Evolutionary conservation across 306 rosid species (phyloP).

Genomic region (Betula pendula): DNA sequence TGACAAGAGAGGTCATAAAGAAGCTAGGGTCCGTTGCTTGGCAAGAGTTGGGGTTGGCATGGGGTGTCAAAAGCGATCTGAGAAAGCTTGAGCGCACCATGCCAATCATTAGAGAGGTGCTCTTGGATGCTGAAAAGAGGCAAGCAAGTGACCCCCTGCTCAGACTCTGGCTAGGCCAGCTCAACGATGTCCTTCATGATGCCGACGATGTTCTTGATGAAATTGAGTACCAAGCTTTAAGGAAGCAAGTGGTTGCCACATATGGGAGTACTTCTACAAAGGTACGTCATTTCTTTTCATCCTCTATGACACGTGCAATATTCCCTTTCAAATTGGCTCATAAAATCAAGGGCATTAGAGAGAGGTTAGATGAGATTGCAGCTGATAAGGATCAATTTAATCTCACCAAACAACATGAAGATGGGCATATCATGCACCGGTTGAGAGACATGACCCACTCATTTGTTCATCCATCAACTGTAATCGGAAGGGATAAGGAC

Average conservation of each 20-base stretch:
- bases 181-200: conserved; percentile 12
- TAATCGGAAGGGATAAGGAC: not conserved
- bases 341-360: conserved; percentile 14
- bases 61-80: conserved; percentile 18
- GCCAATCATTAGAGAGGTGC: conserved; percentile 17
- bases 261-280: not conserved
- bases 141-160: not conserved
- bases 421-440: not conserved
- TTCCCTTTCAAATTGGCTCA: conserved; percentile 3
- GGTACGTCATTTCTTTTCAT: conserved; percentile 24
- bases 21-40: conserved; percentile 23
- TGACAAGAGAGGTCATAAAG: conserved; percentile 9
- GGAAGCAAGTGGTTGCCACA: conserved; percentile 9
- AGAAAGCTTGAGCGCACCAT: conserved; percentile 10
- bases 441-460: conserved; percentile 8
- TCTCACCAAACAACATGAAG: conserved; percentile 6
- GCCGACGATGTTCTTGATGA: conserved; percentile 33
- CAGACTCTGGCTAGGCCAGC: conserved; percentile 16
- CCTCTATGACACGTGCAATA: conserved; percentile 8
- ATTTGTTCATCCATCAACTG: not conserved
- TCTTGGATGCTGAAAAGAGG: conserved; percentile 11
- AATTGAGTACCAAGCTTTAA: conserved; percentile 21
- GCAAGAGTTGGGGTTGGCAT: conserved; percentile 15
- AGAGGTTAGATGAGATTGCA: too few relatives aligned
- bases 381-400: not conserved